Conservation (phyloP, 2,329 filamentous ascomycete species). For the Talaromyces sp. region DNA sequence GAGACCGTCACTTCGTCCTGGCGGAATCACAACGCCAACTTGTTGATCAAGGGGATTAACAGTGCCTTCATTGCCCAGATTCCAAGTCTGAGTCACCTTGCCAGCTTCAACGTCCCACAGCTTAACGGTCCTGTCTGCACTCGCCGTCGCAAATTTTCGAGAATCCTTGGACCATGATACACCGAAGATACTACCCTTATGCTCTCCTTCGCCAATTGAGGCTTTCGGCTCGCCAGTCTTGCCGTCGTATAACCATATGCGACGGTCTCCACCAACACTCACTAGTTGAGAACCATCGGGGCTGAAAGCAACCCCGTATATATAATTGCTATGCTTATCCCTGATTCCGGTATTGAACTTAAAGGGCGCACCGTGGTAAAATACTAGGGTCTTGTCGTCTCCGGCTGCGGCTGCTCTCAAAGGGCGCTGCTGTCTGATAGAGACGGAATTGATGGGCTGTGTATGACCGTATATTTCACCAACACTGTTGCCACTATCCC, state of each 20-base stretch:
- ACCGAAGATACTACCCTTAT: constrained; percentile 88
- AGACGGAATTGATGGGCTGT: constrained; percentile 83
- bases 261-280: constrained; percentile 86
- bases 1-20: constrained; percentile 73
- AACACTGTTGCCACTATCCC: constrained; percentile 91
- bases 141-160: constrained; percentile 80
- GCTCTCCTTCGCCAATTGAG: constrained; percentile 66
- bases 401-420: constrained; percentile 84
- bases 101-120: constrained; percentile 86
- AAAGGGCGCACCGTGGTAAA: constrained; percentile 90
- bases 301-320: constrained; percentile 82
- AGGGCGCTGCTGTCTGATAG: constrained; percentile 84
- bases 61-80: constrained; percentile 67
- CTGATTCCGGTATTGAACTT: constrained; percentile 84
- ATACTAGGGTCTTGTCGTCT: constrained; percentile 84
- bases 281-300: constrained; percentile 78
- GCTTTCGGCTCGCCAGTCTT: constrained; percentile 82
- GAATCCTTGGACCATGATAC: constrained; percentile 88
- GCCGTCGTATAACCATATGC: constrained; percentile 92
- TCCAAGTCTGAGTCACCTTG: constrained; percentile 75
- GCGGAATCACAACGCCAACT: constrained; percentile 87
- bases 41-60: constrained; percentile 79
- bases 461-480: constrained; percentile 92
- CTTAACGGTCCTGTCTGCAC: constrained; percentile 89
- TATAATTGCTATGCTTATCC: constrained; percentile 78